A percentile compares a stretch with the other conserved stretches of the same genome.
These are phyloP conservation scores for Xylaria sp. DNA, from an alignment of 2,329 filamentous ascomycete species.

Conservation along the genomic window DNA sequence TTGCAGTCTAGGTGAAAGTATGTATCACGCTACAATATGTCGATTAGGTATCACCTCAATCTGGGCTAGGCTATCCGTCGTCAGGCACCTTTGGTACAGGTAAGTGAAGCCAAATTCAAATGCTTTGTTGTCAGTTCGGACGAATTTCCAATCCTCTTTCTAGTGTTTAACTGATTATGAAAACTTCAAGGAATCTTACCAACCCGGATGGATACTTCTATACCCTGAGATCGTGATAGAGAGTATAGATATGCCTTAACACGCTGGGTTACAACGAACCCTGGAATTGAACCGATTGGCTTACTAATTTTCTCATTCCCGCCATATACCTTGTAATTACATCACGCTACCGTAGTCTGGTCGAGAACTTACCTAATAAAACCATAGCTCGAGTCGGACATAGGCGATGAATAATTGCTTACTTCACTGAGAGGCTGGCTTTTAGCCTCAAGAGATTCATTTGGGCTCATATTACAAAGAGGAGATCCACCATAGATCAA, in stretches of 20 bases:
- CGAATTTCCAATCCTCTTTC: not conserved
- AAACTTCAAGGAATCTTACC: constrained; percentile 7
- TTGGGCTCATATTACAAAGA: not conserved
- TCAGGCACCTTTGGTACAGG: not conserved
- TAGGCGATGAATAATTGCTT: constrained; percentile 32
- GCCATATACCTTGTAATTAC: not conserved
- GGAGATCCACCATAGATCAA: constrained; percentile 11
- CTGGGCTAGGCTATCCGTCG: not conserved
- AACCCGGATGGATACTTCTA: constrained; percentile 14
- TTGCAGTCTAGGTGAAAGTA: not conserved
- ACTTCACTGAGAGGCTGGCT: constrained; percentile 13
- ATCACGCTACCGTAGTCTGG: not conserved
- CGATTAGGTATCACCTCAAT: not conserved
- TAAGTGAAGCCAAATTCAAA: not conserved
- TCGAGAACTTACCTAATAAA: not conserved
- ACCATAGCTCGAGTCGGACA: not conserved
- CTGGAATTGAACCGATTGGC: constrained; percentile 35
- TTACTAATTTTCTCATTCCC: not conserved
- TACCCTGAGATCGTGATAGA: not conserved
- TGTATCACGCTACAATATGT: not conserved
- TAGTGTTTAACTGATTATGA: constrained; percentile 10
- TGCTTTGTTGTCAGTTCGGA: not conserved
- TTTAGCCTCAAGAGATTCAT: constrained; percentile 12
- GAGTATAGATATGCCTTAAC: not conserved
- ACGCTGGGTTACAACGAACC: not conserved